These are phyloP conservation scores for Curvularia sp. DNA, from an alignment of 2,329 filamentous ascomycete genomes.

Conservation along the genomic window DNA sequence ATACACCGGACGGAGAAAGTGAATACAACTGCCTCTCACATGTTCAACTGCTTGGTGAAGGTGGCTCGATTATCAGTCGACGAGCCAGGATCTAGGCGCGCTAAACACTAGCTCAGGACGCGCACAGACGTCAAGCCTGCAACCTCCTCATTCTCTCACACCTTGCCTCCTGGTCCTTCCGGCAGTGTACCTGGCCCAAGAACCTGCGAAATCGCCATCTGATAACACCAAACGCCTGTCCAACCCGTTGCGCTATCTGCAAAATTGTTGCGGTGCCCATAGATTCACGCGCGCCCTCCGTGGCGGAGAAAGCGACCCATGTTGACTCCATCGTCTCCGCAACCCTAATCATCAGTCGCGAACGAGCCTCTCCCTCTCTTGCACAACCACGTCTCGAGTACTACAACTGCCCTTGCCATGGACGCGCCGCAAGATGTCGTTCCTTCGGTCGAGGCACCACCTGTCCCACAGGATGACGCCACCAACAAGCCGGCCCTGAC, in stretches of 20 bases:
- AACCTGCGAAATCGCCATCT: conserved; percentile 11
- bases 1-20: neutral
- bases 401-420: conserved; percentile 29
- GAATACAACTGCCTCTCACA: neutral
- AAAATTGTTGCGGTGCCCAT: conserved; percentile 34
- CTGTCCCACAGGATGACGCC: conserved; percentile 35
- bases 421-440: conserved; percentile 41
- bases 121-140: conserved; percentile 22
- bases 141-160: conserved; percentile 25
- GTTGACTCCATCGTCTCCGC: conserved; percentile 36
- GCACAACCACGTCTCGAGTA: conserved; percentile 24
- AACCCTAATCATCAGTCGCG: conserved; percentile 35
- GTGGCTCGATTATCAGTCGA: conserved; percentile 32
- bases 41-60: conserved; percentile 3
- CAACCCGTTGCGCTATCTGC: conserved; percentile 30
- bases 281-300: conserved; percentile 26
- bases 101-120: conserved; percentile 16
- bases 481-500: conserved; percentile 55
- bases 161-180: conserved; percentile 37
- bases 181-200: conserved; percentile 25
- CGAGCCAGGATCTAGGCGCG: conserved; percentile 22
- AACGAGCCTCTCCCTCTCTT: conserved; percentile 29
- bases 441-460: conserved; percentile 45
- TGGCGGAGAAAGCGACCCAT: conserved; percentile 40
- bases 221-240: conserved; percentile 7